phyloP scores from a whole-genome alignment of 441 rosid species.

The Populus tomentosa region DNA sequence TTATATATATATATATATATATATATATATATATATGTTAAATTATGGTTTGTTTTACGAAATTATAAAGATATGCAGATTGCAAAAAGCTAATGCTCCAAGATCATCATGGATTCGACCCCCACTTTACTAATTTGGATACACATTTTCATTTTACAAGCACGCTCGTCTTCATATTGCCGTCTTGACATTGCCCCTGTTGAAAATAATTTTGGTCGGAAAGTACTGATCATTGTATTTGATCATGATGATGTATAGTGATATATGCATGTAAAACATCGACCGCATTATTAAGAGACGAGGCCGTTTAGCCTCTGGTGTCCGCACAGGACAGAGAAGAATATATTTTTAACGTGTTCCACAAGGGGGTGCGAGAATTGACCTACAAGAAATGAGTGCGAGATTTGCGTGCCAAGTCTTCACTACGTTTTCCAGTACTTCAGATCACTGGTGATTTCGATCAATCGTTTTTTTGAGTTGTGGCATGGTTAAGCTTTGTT shows the following conservation, averaged over 20 bases:
- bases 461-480: background rate
- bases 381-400: background rate
- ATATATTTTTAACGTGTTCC: background rate
- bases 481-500: too few relatives aligned
- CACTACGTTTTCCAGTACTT: background rate
- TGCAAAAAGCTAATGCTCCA: conserved; percentile 14
- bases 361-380: conserved; percentile 3
- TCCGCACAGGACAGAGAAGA: background rate
- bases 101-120: conserved; percentile 29
- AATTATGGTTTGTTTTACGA: conserved; percentile 34
- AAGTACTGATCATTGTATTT: background rate
- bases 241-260: background rate
- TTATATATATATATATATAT: too few relatives aligned
- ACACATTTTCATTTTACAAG: background rate
- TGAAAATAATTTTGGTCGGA: conserved; percentile 18
- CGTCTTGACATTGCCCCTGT: background rate
- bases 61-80: conserved; percentile 12
- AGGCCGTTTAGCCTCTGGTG: background rate
- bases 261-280: background rate
- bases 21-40: conserved; percentile 21
- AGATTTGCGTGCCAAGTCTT: background rate
- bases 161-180: conserved; percentile 18
- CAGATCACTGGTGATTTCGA: background rate
- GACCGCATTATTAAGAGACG: too few relatives aligned
- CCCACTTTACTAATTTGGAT: background rate